phyloP scores from a whole-genome alignment of 225 moss, liverwort and hornwort species.

The Thuidium tamariscinum region DNA sequence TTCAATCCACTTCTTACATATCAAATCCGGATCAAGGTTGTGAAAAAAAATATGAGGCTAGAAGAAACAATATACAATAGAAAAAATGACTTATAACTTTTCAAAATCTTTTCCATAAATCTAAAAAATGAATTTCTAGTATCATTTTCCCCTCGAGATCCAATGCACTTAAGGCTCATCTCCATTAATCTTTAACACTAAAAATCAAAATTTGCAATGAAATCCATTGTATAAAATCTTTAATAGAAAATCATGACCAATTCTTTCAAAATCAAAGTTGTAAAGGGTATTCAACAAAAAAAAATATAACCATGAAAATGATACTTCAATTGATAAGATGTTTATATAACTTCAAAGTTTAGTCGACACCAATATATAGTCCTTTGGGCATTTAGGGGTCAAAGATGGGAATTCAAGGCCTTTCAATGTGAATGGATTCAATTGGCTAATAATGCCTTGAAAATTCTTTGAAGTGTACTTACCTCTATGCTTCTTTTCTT shows the following conservation, averaged over 20 bases:
- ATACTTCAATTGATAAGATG: background rate
- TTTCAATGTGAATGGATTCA: too few relatives aligned
- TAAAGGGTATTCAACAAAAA: too few relatives aligned
- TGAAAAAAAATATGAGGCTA: background rate
- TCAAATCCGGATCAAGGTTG: background rate
- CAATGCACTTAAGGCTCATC: background rate
- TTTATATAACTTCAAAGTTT: background rate
- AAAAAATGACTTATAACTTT: rapidly evolving
- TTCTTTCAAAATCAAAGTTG: too few relatives aligned
- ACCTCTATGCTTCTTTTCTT: background rate
- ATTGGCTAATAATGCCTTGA: too few relatives aligned
- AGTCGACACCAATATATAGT: background rate
- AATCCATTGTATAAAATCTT: background rate
- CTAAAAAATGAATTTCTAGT: background rate
- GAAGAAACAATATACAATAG: rapidly evolving
- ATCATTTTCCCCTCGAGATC: background rate
- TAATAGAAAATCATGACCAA: too few relatives aligned
- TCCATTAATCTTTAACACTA: too few relatives aligned
- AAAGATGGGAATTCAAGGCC: too few relatives aligned
- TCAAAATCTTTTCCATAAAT: background rate
- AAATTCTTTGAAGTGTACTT: background rate
- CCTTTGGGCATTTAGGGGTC: background rate
- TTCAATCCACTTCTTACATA: background rate
- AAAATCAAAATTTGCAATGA: background rate
- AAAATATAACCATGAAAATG: too few relatives aligned